Base-by-base conservation (phyloP, 768 basidiomycete genomes). In the Candolleomyces aberdarensis region DNA sequence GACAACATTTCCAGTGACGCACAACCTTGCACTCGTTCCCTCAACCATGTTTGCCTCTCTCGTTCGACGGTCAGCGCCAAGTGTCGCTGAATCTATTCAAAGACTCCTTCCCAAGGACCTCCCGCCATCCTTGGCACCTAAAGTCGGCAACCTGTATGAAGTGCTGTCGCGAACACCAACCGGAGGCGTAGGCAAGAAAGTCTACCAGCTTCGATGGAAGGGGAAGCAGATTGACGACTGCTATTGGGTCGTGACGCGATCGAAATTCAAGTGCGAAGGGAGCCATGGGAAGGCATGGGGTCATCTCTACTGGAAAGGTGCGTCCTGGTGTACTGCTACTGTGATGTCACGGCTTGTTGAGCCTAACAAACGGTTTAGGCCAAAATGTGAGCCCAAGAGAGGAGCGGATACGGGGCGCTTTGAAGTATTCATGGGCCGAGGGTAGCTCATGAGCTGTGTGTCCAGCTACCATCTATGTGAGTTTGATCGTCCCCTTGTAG, bases 271-370 rank as follows among this genome's bases (percentile, higher is more conserved):
- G 72, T 76, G 78, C 47, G 86, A 86, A 64, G 91, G 91, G 29
- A 78, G 72, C 29, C 89, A 92, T 65, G 92, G 92, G 2, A 92
- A 87, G 71, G 92, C 84, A 17, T 94, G 93, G 93, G 92, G 92
- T 7, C 77, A 78, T 61, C 75, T 94, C 5, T 80, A 85, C 58
- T 94, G 92, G 91, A 85, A 80, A 77, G 91, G 92, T 92, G 56
- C 61, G 85, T 74, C 44, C 36, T 36, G 36, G 36, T 31, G 51
- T 22, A n/a, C 22, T 11, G 10, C 20, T 53, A 17, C 6, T 13
- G 49, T 29, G 31, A 49, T 43, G 20, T 26, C 20, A 13, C 22
- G 29, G n/a, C 3, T 59, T 44, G 20, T 48, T 62, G 36, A 20
- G 47, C 9, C 43, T 56, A 39, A 60, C 51, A 47, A 50, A 43